These are phyloP conservation scores for Blastomyces silverae DNA, from an alignment of 2,329 filamentous ascomycete genomes.

Conservation along the genomic window DNA sequence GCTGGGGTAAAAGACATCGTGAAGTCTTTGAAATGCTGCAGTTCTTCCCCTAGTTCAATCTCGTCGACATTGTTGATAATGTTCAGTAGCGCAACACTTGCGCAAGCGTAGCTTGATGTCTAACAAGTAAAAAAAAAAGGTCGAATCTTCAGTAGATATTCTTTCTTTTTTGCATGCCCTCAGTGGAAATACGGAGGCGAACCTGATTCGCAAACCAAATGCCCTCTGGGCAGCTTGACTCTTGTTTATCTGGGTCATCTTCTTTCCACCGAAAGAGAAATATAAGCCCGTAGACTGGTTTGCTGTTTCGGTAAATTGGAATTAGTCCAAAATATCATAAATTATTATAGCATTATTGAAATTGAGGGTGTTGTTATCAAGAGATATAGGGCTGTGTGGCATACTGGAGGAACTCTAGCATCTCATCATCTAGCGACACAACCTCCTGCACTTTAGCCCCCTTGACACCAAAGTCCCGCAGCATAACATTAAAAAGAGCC, in stretches of 20 bases:
- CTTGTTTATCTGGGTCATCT: constrained; percentile 47
- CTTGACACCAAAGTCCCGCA: constrained; percentile 68
- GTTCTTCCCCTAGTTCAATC: constrained; percentile 61
- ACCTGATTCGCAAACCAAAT: constrained; percentile 96
- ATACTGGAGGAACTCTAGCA: constrained; percentile 58
- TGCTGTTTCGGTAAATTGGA: constrained; percentile 40
- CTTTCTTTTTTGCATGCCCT: constrained; percentile 5
- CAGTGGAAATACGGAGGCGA: constrained; percentile 20
- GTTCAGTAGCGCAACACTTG: constrained; percentile 85
- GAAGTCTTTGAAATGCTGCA: constrained; percentile 65
- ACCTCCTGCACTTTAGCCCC: constrained; percentile 37
- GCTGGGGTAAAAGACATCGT: constrained; percentile 63
- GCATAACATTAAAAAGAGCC: constrained; percentile 80
- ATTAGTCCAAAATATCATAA: background rate
- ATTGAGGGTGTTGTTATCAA: background rate
- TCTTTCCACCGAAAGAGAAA: constrained; percentile 73
- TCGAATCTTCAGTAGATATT: background rate
- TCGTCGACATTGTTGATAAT: constrained; percentile 77
- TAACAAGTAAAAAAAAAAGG: constrained; percentile 31
- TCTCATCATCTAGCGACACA: constrained; percentile 59
- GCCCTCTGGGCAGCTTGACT: constrained; percentile 52
- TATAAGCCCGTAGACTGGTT: constrained; percentile 76
- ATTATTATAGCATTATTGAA: background rate
- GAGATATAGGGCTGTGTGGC: background rate
- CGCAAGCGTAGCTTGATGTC: constrained; percentile 79